Base-by-base conservation (phyloP, 2,329 filamentous ascomycete species). In the Beauveria brongniartii region DNA sequence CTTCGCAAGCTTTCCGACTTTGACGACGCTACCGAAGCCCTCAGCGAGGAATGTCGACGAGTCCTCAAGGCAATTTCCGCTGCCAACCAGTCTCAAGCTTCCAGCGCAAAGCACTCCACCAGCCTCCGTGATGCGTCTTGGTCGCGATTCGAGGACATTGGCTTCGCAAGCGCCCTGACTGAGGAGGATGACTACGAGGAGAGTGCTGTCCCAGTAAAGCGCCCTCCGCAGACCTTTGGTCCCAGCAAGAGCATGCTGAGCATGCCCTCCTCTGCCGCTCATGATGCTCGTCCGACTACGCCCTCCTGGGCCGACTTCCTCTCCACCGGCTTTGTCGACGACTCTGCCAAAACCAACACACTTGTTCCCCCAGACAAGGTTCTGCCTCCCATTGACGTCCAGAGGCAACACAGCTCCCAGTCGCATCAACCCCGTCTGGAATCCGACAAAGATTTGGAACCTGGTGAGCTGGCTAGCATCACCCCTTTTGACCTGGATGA, bases 301-400 rank as follows among this genome's bases (percentile, higher is more conserved):
- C 94, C 94, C 1, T 97, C 94, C 0, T 99, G 94, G 94, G 94
- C 94, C 3, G 94, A 99, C 72, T 99, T 99, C 72, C 81, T 99
- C 62, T 96, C 92, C 1, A 91, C 92, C 47, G 94, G 94, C 1
- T 99, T 99, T 69, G 80, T 89, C 24, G 92, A 97, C 66, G 86
- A 88, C 63, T 77, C 82, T n/a, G 80, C 80, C 64, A 78, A 81
- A 30, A 78, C 85, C 1, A 89, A 89, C 55, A 75, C 95, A 53
- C 78, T 97, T 28, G 79, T 97, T n/a, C 92, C 93, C 0, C 92
- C 92, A 0, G 92, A 97, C 72, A 94, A 97, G 76, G 81, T 92
- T 20, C 81, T 99, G 10, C 94, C 94, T 5, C 93, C 91, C 0
- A 89, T 99, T 65, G 85, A 89, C 55, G 84, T 82, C 5, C 80